Evolutionary conservation across 345 rosid species (phyloP).

Genomic region (Hibiscus trionum): DNA sequence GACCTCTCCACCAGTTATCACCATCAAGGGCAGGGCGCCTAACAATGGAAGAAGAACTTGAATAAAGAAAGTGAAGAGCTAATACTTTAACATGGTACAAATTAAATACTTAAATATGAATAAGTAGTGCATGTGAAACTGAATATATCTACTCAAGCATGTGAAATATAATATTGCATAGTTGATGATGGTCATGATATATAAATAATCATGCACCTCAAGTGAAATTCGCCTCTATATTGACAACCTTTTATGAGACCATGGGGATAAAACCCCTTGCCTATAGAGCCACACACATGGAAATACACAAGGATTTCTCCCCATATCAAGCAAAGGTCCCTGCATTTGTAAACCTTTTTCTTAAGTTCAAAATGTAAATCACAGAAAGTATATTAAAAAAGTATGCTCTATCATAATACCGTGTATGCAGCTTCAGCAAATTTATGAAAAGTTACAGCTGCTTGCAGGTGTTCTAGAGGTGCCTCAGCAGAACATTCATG

Average conservation of each 20-base stretch:
- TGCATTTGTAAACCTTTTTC: constrained; percentile 24
- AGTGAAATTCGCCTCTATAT: constrained; percentile 10
- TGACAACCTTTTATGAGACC: constrained; percentile 66
- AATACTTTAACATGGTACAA: neutral
- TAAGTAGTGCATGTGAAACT: neutral
- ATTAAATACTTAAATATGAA: neutral
- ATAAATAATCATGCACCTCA: constrained; percentile 2
- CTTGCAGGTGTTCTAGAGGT: constrained; percentile 49
- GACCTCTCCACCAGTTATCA: constrained; percentile 97
- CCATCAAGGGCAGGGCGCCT: constrained; percentile 78
- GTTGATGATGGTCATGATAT: neutral
- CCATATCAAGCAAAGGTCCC: constrained; percentile 91
- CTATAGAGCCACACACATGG: constrained; percentile 81
- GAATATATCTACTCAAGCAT: neutral
- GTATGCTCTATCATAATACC: constrained; percentile 25
- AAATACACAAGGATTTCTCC: constrained; percentile 73
- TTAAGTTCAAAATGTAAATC: constrained; percentile 2
- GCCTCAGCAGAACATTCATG: constrained; percentile 48
- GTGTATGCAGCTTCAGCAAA: constrained; percentile 98
- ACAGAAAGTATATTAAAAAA: neutral
- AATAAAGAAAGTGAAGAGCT: neutral
- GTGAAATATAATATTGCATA: neutral
- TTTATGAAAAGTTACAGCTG: constrained; percentile 57
- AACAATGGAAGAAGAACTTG: constrained; percentile 13
- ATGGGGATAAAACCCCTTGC: constrained; percentile 76